phyloP scores from a whole-genome alignment of 2,329 filamentous ascomycete genomes.

The Thyridium curvatum region DNA sequence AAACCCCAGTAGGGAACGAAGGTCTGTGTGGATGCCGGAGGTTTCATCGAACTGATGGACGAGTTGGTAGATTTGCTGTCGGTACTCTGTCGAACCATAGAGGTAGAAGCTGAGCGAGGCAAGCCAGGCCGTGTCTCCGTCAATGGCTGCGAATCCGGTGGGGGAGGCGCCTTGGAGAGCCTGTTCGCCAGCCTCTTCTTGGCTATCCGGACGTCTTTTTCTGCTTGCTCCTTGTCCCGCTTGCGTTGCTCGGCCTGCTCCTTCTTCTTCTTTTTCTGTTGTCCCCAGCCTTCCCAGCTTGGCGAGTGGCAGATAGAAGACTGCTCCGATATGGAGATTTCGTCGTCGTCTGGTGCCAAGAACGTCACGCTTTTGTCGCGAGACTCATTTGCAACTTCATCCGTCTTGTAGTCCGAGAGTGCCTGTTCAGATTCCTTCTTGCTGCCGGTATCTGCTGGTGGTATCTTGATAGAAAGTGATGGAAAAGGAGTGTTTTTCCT shows the following conservation, averaged over 20 bases:
- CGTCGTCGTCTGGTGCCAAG: conserved; percentile 23
- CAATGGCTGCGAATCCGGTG: neutral
- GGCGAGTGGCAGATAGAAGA: conserved; percentile 55
- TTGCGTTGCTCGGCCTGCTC: conserved; percentile 30
- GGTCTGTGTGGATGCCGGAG: too few species aligned
- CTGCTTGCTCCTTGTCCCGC: conserved; percentile 33
- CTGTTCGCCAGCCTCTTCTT: conserved; percentile 25
- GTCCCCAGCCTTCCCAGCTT: conserved; percentile 52
- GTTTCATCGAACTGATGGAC: too few species aligned
- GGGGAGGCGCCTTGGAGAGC: conserved; percentile 29
- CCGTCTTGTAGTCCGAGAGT: conserved; percentile 10
- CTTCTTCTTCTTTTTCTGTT: conserved; percentile 48
- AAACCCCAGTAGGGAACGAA: too few species aligned
- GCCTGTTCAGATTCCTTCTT: conserved; percentile 3
- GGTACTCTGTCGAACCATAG: too few species aligned
- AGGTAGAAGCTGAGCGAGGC: too few species aligned
- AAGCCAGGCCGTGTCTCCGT: too few species aligned
- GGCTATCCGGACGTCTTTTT: conserved; percentile 28
- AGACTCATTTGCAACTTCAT: conserved; percentile 15
- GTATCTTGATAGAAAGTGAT: conserved; percentile 23
- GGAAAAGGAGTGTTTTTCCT: conserved; percentile 13
- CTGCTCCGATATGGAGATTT: conserved; percentile 30
- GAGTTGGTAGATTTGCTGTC: too few species aligned
- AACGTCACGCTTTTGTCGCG: conserved; percentile 34
- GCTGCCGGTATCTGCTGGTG: conserved; percentile 8